Percentiles rank a stretch among this genome's conserved stretches.
These are phyloP conservation scores for Fraxinus ornus DNA, from an alignment of 305 asterid species.

Conservation along the genomic window DNA sequence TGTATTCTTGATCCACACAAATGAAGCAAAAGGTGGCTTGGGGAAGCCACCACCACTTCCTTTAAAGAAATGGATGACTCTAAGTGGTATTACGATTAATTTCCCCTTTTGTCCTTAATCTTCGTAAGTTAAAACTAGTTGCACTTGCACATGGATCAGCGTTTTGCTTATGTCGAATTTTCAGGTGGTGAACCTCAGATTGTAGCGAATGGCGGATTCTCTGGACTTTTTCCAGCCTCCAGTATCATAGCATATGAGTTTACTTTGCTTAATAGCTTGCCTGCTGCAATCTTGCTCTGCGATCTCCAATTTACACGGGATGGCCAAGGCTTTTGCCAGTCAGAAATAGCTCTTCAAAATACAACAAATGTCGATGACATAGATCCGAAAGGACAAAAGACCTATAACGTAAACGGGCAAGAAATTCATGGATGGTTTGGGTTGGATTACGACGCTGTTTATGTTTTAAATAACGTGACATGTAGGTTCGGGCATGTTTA, in stretches of 20 bases:
- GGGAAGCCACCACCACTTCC: conserved; percentile 34
- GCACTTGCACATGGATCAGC: not conserved
- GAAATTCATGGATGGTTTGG: conserved; percentile 58
- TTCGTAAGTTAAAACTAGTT: not conserved
- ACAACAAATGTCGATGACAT: conserved; percentile 38
- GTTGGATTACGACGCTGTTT: conserved; percentile 44
- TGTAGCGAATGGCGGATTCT: conserved; percentile 56
- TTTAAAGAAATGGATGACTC: conserved; percentile 59
- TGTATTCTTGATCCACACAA: conserved; percentile 52
- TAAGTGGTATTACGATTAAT: conserved; percentile 39
- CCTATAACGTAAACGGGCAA: conserved; percentile 49
- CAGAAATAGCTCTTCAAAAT: conserved; percentile 48
- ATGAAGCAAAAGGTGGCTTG: conserved; percentile 38
- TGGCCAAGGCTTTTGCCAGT: conserved; percentile 47
- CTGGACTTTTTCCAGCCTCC: conserved; percentile 68
- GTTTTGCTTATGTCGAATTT: not conserved
- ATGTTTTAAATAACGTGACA: conserved; percentile 39
- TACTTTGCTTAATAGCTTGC: conserved; percentile 42
- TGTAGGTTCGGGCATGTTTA: conserved; percentile 39
- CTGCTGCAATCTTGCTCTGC: conserved; percentile 55
- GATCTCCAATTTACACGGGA: conserved; percentile 67
- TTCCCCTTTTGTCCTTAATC: not conserved
- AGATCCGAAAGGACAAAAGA: conserved; percentile 49
- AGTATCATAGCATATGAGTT: conserved; percentile 40
- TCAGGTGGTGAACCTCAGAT: conserved; percentile 56